Evolutionary conservation across 306 rosid species (phyloP), one percentile per base, ranked within the genome.

Genomic region (Corylus avellana): DNA sequence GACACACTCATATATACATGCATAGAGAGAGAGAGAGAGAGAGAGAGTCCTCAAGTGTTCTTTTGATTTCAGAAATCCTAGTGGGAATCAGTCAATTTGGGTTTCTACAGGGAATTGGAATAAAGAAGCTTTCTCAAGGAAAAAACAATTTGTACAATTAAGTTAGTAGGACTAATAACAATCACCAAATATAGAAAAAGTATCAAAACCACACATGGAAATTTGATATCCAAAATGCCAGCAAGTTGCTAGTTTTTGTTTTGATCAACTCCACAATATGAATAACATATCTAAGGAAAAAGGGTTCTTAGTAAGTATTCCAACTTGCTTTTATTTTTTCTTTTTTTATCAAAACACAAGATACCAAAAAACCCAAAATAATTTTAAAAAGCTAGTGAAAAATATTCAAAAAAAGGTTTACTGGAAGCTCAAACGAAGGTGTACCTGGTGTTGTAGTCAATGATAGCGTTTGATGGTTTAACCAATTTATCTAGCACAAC

Each of bases 381-480:
- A 17, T 68, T 8, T 63, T 6, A 32, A 32, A 61, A 63, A 63
- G 32, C 42, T 32, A 35, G 20, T 10, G 35, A 29, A 63, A 63
- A 32, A 22, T 25, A 29, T 47, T 48, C 58, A 32, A 73, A 59
- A 37, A 35, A 79, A 47, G 67, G 75, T 62, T 47, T 50, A 32
- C 50, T 7, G n/a, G 50, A 50, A 69, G 72, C 32, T 73, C 46
- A 32, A 70, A 76, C 56, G 42, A 78, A 27, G 84, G 54, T 47
- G 50, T 85, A 91, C 99, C 99, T 93, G 81, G 99, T 95, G 78
- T 93, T 93, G 87, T 95, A 93, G 81, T 95, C 97, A 69, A 12
- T 69, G 49, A 95, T 95, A 67, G 85, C 82, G 75, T 95, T 95
- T 77, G 90, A 84, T 20, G 99, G 99, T 83, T 91, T 93, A 77